Evolutionary conservation across 345 rosid species (phyloP).

Genomic region (Aquilaria malaccensis): DNA sequence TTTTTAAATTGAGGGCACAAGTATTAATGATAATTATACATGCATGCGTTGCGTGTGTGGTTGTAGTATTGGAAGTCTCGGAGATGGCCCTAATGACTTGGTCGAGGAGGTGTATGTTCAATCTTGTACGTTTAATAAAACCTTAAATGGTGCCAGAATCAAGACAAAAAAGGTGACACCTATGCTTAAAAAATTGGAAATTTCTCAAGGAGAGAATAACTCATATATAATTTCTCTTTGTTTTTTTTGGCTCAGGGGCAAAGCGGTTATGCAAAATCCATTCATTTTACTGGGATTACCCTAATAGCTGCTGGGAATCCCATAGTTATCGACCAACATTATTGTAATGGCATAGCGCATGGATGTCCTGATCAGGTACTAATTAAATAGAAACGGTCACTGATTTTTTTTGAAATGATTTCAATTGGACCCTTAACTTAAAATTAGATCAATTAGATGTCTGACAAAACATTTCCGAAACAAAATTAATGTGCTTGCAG

Average conservation of each 20-base stretch:
- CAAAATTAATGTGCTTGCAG: not conserved
- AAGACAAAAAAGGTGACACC: constrained; percentile 41
- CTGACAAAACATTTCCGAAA: no score
- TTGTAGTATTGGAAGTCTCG: constrained; percentile 56
- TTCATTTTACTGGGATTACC: constrained; percentile 20
- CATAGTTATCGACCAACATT: constrained; percentile 28
- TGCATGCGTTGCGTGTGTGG: no score
- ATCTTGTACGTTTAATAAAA: constrained; percentile 28
- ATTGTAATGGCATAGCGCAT: not conserved
- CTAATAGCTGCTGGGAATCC: constrained; percentile 12
- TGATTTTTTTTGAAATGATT: no score
- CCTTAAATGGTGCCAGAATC: constrained; percentile 48
- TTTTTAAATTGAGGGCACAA: not conserved
- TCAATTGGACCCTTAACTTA: no score
- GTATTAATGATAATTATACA: no score
- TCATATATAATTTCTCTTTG: not conserved
- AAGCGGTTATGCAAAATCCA: constrained; percentile 17
- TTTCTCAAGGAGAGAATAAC: not conserved
- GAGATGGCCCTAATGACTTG: constrained; percentile 19
- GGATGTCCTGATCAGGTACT: not conserved
- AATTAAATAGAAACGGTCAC: no score
- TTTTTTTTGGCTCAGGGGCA: constrained; percentile 15
- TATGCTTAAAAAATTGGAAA: not conserved
- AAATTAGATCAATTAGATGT: no score
- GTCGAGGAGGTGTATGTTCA: constrained; percentile 36